phyloP scores from a whole-genome alignment of 805 yeast genomes.

The Suhomyces kilbournensis region DNA sequence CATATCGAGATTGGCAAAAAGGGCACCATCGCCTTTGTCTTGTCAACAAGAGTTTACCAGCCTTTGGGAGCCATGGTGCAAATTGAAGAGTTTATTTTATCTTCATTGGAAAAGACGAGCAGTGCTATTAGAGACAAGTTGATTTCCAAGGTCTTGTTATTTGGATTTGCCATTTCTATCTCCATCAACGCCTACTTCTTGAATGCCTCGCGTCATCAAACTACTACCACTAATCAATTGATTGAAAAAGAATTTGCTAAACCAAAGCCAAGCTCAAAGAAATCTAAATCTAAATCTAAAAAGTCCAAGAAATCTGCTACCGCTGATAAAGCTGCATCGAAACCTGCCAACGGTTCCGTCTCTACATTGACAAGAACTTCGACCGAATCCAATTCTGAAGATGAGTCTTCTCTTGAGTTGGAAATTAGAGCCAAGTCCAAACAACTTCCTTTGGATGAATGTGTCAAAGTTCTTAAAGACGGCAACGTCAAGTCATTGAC shows the following conservation, averaged over 20 bases:
- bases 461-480: slow-evolving; percentile 58
- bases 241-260: slow-evolving; percentile 37
- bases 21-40: slow-evolving; percentile 56
- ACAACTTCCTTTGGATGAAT: slow-evolving; percentile 58
- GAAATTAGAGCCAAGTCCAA: slow-evolving; percentile 19
- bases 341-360: not conserved
- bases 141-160: slow-evolving; percentile 71
- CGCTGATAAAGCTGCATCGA: not conserved
- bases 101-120: slow-evolving; percentile 54
- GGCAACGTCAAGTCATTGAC: slow-evolving; percentile 67
- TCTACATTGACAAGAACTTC: slow-evolving; percentile 5
- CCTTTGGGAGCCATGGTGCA: slow-evolving; percentile 56
- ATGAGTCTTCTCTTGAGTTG: slow-evolving; percentile 20
- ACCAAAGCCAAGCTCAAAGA: slow-evolving; percentile 15
- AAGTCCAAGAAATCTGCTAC: slow-evolving; percentile 1
- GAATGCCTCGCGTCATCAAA: slow-evolving; percentile 76
- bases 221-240: slow-evolving; percentile 41
- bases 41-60: slow-evolving; percentile 55
- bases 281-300: slow-evolving; percentile 3
- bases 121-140: slow-evolving; percentile 74
- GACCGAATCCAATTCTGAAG: slow-evolving; percentile 14
- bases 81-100: slow-evolving; percentile 58
- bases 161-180: slow-evolving; percentile 70
- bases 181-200: slow-evolving; percentile 80
- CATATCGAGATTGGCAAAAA: slow-evolving; percentile 44